Evolutionary conservation across 306 rosid genomes (phyloP), one percentile per base, ranked within the genome.

Genomic region (Prinsepia uniflora): DNA sequence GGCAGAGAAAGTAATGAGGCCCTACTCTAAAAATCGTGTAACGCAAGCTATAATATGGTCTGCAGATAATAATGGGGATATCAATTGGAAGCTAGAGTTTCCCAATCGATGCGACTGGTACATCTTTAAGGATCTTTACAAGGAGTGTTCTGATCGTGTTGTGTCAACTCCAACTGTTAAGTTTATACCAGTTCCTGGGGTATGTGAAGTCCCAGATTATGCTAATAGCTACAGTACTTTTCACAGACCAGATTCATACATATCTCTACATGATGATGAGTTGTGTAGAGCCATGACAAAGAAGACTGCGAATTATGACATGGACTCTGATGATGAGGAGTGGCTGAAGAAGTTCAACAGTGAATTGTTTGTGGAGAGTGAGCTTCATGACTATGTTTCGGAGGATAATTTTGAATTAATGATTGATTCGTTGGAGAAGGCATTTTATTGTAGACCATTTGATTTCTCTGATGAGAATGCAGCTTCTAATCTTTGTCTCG

Each of bases 281-380:
- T 61, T 92, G 65, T 81, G 73, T 22, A 81, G 96, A 83, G 88
- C 87, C 17, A 36, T 86, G 81, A 69, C 82, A 20, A 88, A 75
- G 83, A 76, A 59, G 65, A 73, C 74, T 0, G 86, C 93, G 1
- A 84, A 67, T 63, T 92, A 92, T 75, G 98, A 92, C 78, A 74
- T 92, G 90, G 98, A 92, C 66, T 85, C 86, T 14, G 96, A 84
- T 42, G 98, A 92, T 54, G 98, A 92, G 78, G 81, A 73, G 58
- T 92, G 96, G 96, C 77, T 88, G 34, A 75, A 62, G 50, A 80
- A 77, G 74, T 80, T 86, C 42, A 90, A 88, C 58, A 4, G 64
- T 0, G 81, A 81, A 67, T 79, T 61, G 15, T 50, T 36, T 22
- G 72, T 61, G 1, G 54, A 70, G 62, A 67, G 67, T 50, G 77